Base-by-base conservation (phyloP, 768 basidiomycete genomes). In the Tylopilus sp. region DNA sequence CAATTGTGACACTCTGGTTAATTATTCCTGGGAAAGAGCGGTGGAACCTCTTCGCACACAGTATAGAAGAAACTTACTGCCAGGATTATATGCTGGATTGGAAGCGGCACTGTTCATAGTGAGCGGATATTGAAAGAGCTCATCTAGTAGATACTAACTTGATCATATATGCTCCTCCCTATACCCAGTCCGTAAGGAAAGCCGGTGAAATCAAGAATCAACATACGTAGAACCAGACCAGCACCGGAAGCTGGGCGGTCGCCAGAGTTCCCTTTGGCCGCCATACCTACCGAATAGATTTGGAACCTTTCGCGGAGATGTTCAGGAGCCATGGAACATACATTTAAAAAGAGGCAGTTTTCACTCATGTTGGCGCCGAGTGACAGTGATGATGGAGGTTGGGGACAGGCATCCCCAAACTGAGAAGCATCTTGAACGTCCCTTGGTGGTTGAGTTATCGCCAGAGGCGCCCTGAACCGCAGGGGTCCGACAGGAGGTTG, bases 341-440 rank as follows among this genome's bases (percentile, higher is more conserved):
- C 83, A 55, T 84, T 83, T 41, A 85, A 65, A 38, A 67, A 72
- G n/a, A 85, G 61, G 53, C 83, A 85, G 51, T 83, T 77, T 61
- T 85, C 83, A 9, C 69, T 70, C 10, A 76, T 68, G 3, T 74
- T 70, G 13, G 78, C 81, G 16, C 76, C 77, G 0, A 79, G 63
- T n/a, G n/a, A n/a, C 24, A 45, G 59, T 4, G 56, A 30, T 10
- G 54, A 59, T 11, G 72, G 63, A 11, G 73, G 73, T 52, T 83
- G 83, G 21, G 80, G 80, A 61, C 82, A 85, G 2, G 79, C 80
- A 54, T 80, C 72, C 0, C 81, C 80, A 53, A 84, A 84, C 9
- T 61, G 48, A 13, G 75, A 73, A 13, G 84, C 80, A 52, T 78
- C 62, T 31, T 71, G 65, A 2, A 80, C 53, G 0, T 52, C 69